Base-by-base conservation (phyloP, 495 filamentous ascomycete species). In the Cudoniella acicularis region DNA sequence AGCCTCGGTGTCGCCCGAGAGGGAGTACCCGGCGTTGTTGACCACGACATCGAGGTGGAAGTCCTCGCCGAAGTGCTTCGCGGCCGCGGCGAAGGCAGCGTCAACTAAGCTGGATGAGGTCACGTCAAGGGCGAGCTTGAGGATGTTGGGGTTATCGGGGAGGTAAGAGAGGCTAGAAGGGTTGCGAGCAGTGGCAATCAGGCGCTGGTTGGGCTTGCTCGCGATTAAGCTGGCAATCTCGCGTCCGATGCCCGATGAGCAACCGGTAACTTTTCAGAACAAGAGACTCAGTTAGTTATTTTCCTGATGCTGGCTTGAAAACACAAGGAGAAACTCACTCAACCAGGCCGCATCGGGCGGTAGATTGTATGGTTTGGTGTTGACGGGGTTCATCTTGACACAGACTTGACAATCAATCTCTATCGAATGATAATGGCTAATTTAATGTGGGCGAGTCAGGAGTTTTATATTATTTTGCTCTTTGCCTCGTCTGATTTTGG, bases 11-110 rank as follows among this genome's bases (percentile, higher is more conserved):
- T 78, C 78, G 8, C 79, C 79, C 13, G 56, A 50, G 10, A 77
- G 68, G 8, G 69, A 61, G 57, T 80, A 80, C n/a, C 80, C 80
- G 4, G 80, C 79, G 47, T 83, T 84, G 69, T 83, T 82, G 24
- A 81, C 62, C 17, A 82, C 72, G 49, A 83, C 78, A 55, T 83
- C 70, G 46, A 73, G 74, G 40, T 68, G 65, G 59, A 77, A 79
- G 30, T 64, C 64, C 20, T 49, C n/a, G 17, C 60, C 60, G 20
- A 57, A 58, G n/a, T 62, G 61, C 9, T 21, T 24, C 20, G 27
- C 47, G 11, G 49, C 54, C 2, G 54, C 54, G 0, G 20, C 17
- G 50, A 83, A 54, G 6, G 77, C 79, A 0, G 64, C 66, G 17
- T 69, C 59, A 43, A 83, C 73, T 1, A 69, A 72, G 16, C 53